Evolutionary conservation across 1,284 basidiomycete genomes (phyloP).

Genomic region (Omphalotus olearius): DNA sequence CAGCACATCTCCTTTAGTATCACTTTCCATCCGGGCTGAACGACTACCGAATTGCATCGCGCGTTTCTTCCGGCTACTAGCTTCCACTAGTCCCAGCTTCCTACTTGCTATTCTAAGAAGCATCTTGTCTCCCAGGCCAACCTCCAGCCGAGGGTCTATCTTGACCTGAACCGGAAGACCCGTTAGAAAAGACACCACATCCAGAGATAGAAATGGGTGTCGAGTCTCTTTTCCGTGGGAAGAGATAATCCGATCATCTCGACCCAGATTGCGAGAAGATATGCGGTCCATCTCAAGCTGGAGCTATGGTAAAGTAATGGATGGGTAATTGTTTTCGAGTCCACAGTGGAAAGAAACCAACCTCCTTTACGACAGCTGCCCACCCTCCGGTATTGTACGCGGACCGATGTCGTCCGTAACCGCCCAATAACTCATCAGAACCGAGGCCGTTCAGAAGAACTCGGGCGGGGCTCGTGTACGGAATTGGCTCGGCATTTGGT

Average conservation of each 20-base stretch:
- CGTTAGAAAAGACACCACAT: constrained; percentile 72
- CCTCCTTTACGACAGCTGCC: constrained; percentile 77
- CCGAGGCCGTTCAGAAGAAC: constrained; percentile 92
- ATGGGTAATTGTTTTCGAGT: background rate
- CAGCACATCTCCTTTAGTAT: constrained; percentile 49
- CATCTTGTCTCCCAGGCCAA: constrained; percentile 85
- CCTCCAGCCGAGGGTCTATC: constrained; percentile 63
- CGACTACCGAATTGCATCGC: constrained; percentile 98
- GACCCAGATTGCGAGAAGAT: constrained; percentile 85
- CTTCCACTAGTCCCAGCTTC: constrained; percentile 64
- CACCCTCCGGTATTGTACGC: constrained; percentile 69
- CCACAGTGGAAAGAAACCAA: constrained; percentile 26
- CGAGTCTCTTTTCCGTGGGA: constrained; percentile 87
- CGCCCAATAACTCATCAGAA: constrained; percentile 93
- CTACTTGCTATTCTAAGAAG: constrained; percentile 70
- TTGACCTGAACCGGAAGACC: constrained; percentile 77
- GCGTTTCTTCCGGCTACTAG: constrained; percentile 76
- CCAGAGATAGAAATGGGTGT: constrained; percentile 85
- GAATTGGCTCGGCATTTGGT: constrained; percentile 30
- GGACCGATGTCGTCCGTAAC: constrained; percentile 87
- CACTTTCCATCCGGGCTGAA: constrained; percentile 83
- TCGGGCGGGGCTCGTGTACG: constrained; percentile 72
- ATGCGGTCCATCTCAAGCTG: constrained; percentile 92
- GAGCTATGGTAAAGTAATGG: constrained; percentile 42
- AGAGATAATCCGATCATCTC: constrained; percentile 91